Base-by-base conservation (phyloP, 2,329 filamentous ascomycete genomes). In the Sclerotinia sclerotiorum region DNA sequence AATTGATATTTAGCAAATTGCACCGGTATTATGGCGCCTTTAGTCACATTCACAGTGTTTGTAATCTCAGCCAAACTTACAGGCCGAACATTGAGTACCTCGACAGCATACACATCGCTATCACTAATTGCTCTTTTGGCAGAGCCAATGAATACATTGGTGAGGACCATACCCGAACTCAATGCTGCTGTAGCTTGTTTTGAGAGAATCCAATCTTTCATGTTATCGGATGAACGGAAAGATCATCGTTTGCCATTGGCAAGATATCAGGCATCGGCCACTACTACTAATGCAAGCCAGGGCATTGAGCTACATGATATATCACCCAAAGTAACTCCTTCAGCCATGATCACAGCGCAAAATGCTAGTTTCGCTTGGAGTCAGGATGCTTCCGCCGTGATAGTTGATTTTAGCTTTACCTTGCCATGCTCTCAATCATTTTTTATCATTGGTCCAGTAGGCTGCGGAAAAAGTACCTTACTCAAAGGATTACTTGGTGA, bases 61-160 rank as follows among this genome's bases (percentile, higher is more conserved):
- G 77, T 79, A 17, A 74, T 78, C 2, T 71, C 75, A 7, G 70
- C 77, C 4, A 71, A 72, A 1, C 66, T 68, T 10, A 77, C 78
- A 3, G 76, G 74, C 13, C 69, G 76, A 54, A 77, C 72, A 54
- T 51, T 76, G 15, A 69, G 72, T 35, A 71, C 71, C n/a, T 70
- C 72, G 11, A 73, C 42, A 69, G 74, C 82, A n/a, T 83, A 82
- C 57, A 81, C 82, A 0, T 79, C 79, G 0, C 67, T 83, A 1
- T 81, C 81, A 0, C 77, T 81, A 19, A 78, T 83, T 19, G 72
- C 79, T 1, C 73, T 83, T 0, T 71, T 82, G 21, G 70, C 78
- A 2, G 72, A 75, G 10, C 81, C 81, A 1, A 75, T 83, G 21
- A 79, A 79, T 51, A 77, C 73, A 51, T 71, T 83, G 62, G 79